Base-by-base conservation (phyloP, 2,329 filamentous ascomycete species). In the Cladophialophora chaetospira region DNA sequence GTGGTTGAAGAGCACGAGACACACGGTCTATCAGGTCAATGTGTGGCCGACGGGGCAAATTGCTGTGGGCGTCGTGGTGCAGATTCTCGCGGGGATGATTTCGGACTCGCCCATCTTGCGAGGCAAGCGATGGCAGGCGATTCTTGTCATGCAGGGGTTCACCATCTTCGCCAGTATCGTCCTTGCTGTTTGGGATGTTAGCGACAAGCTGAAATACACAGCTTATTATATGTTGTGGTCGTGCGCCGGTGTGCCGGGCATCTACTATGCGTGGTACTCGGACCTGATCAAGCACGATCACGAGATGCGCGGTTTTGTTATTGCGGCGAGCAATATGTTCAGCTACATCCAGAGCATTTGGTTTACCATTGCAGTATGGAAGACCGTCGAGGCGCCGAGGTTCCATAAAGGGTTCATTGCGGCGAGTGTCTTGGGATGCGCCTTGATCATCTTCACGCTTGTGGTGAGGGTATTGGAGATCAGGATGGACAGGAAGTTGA, bases 1-100 rank as follows among this genome's bases (percentile, higher is more conserved):
- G 1, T 77, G 75, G 67, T 69, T 77, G 38, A 74, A 73, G 51
- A 62, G 69, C 2, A 72, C 69, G 0, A 58, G 60, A 13, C 76
- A 73, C 63, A 67, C 69, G 0, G 66, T 76, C 2, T 69, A 71
- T 1, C 63, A 77, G 60, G 72, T 77, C 67, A 78, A 79, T 67
- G 77, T 74, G 61, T 77, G 77, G 29, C 74, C 76, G 1, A 79
- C 76, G 0, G 66, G 70, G 21, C 71, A 77, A 26, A 72, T 72
- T 29, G 76, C 75, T 8, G 67, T 77, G 62, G 76, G 76, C 61
- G 73, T 77, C 51, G 61, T 76, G 42, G 49, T 59, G 8, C 60
- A 62, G 43, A n/a, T 61, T 5, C 5, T 61, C 8, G 60, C 61
- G 13, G 63, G 59, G 6, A 55, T 55, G 26, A 23, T 62, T 2